Evolutionary conservation across 768 basidiomycete species (phyloP).

Genomic region (Leccinum sublutescens): DNA sequence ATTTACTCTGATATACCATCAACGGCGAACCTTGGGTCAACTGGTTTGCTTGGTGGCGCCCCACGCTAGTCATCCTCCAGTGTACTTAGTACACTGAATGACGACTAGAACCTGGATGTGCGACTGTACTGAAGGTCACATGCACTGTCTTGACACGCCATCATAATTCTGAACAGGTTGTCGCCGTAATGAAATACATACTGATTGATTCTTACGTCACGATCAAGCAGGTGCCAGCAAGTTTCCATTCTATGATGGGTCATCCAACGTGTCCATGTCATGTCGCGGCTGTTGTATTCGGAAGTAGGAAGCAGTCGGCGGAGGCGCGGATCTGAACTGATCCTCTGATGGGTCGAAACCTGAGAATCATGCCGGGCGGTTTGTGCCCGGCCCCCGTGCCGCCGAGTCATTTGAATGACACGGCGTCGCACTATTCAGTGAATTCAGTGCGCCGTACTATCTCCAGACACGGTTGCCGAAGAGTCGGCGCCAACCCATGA

Average conservation of each 20-base stretch:
- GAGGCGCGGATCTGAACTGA: too few relatives aligned
- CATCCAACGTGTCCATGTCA: too few relatives aligned
- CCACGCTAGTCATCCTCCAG: neutral
- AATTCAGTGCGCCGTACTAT: too few relatives aligned
- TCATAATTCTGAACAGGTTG: neutral
- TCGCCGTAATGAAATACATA: neutral
- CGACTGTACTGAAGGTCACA: conserved; percentile 6
- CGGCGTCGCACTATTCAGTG: too few relatives aligned
- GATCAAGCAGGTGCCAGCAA: neutral
- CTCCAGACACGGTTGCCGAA: too few relatives aligned
- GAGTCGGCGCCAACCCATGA: too few relatives aligned
- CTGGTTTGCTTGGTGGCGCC: neutral
- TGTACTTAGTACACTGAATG: conserved; percentile 30
- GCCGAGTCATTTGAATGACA: too few relatives aligned
- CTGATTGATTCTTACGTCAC: neutral
- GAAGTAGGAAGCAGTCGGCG: too few relatives aligned
- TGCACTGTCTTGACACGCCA: conserved; percentile 2
- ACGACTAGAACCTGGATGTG: conserved; percentile 35
- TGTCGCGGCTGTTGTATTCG: too few relatives aligned
- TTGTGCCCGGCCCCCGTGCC: too few relatives aligned
- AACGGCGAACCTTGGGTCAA: neutral
- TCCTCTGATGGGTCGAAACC: too few relatives aligned
- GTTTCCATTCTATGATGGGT: neutral
- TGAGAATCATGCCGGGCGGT: too few relatives aligned
- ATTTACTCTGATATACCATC: conserved; percentile 37